These are phyloP conservation scores for Aegilops longissima DNA, from an alignment of 176 grass and related monocot species.

Conservation along the genomic window DNA sequence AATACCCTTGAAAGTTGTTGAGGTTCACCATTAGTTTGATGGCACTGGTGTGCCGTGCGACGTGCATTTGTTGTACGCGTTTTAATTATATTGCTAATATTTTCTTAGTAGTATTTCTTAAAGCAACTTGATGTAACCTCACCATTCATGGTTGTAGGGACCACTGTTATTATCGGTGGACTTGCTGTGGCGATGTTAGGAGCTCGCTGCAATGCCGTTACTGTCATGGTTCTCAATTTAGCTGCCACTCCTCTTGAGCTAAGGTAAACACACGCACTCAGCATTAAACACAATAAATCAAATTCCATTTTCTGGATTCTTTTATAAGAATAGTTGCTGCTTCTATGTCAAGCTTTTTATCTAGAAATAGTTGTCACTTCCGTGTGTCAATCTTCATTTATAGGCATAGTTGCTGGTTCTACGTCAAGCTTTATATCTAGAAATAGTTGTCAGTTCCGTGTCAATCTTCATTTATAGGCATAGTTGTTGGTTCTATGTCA, in stretches of 20 bases:
- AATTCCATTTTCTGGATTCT: background rate
- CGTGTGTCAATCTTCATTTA: no score
- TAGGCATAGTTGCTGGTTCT: background rate
- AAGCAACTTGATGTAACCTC: slow-evolving; percentile 15
- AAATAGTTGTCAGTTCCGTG: no score
- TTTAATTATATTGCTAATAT: background rate
- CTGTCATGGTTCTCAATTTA: slow-evolving; percentile 80
- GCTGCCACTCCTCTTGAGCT: slow-evolving; percentile 87
- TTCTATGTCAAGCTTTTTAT: background rate
- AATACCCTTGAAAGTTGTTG: background rate
- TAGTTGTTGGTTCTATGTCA: background rate
- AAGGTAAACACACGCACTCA: slow-evolving; percentile 41
- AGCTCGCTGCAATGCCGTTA: slow-evolving; percentile 70
- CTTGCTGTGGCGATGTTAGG: slow-evolving; percentile 70
- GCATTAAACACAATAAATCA: background rate
- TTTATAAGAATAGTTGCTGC: background rate
- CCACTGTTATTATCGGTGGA: slow-evolving; percentile 85
- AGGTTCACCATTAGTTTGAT: background rate
- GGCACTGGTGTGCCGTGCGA: background rate
- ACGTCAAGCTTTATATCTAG: no score
- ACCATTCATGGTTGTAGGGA: slow-evolving; percentile 48
- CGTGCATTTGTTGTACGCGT: background rate
- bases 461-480: background rate
- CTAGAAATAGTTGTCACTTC: no score
- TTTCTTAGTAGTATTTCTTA: background rate